Base-by-base conservation (phyloP, 345 rosid genomes). In the Eucalyptus pumila region DNA sequence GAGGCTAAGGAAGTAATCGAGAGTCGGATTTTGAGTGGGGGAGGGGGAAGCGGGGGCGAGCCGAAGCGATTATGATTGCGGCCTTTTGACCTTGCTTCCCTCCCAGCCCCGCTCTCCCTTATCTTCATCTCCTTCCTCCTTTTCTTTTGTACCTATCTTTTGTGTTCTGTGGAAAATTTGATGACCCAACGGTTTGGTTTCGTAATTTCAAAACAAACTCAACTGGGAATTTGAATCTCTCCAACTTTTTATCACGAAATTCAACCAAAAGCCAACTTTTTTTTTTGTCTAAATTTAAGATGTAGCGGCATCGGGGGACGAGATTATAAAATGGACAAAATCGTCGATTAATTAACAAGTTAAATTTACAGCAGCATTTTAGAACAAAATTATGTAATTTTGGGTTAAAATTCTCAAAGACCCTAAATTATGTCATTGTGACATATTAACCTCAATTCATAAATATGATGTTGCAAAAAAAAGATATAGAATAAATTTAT, bases 391-490 rank as follows among this genome's bases (percentile, higher is more conserved):
- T 56, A 24, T 56, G 1, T 56, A 24, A 10, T 24, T 56, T 23
- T 8, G 5, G 11, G 58, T 21, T 52, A 52, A 52, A 52, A 52
- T 21, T 1, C 8, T 52, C 26, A 8, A 52, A 52, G 0, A 19
- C 11, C 24, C 26, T 19, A 19, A 52, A 52, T 52, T 19, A 52
- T 52, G 56, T 19, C 56, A 19, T 8, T 3, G 5, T 52, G 58
- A 52, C 58, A 21, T 52, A 19, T 21, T 52, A 19, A 52, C 24
- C 58, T 52, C 26, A 52, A 52, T 52, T 52, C 2, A 1, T 52
- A 52, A 2, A 52, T 52, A 8, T 8, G 10, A 0, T 52, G 26
- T 52, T 0, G 2, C 26, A 8, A 52, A 52, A 21, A 51, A 52
- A 3, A 3, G 17, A 49, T n/a, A 4, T 19, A 8, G 0, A 52